phyloP scores from a whole-genome alignment of 2,329 filamentous ascomycete species.

The Alternaria ethzedia region DNA sequence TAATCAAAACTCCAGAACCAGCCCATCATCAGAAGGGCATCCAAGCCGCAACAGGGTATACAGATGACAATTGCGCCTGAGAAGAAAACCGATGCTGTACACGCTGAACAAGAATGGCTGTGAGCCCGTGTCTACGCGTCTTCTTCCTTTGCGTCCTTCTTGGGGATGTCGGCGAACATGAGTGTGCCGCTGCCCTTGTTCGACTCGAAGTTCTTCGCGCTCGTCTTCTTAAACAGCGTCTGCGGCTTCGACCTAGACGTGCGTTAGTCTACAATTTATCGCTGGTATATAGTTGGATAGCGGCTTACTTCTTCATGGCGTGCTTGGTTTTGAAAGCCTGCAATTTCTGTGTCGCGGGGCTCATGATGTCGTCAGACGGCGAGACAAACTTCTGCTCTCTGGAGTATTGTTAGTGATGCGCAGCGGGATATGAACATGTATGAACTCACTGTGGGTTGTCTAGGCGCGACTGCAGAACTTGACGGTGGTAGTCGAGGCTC shows the following conservation, averaged over 20 bases:
- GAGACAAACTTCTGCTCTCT: constrained; percentile 71
- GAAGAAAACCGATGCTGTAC: neutral
- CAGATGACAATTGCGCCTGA: neutral
- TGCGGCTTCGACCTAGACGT: constrained; percentile 46
- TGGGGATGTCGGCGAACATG: constrained; percentile 49
- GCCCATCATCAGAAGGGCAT: neutral
- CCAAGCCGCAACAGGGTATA: constrained; percentile 7
- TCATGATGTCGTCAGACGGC: constrained; percentile 89
- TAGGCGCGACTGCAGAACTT: constrained; percentile 75
- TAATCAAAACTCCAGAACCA: constrained; percentile 2
- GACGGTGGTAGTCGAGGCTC: constrained; percentile 75
- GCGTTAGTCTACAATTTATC: constrained; percentile 14
- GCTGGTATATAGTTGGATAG: neutral
- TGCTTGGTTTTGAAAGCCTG: constrained; percentile 81
- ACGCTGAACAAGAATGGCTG: neutral
- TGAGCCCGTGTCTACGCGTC: neutral
- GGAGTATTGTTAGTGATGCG: constrained; percentile 25
- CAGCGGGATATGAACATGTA: neutral
- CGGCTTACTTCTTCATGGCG: constrained; percentile 70
- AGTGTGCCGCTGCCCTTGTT: constrained; percentile 38
- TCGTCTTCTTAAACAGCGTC: constrained; percentile 51
- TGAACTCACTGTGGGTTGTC: constrained; percentile 67
- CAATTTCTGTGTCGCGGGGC: constrained; percentile 83
- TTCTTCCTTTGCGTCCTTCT: constrained; percentile 19
- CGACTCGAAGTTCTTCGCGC: constrained; percentile 48